A percentile compares a stretch with the other conserved stretches of the same genome.
phyloP scores from a whole-genome alignment of 2,329 filamentous ascomycete species.

The Penicillium sp. region DNA sequence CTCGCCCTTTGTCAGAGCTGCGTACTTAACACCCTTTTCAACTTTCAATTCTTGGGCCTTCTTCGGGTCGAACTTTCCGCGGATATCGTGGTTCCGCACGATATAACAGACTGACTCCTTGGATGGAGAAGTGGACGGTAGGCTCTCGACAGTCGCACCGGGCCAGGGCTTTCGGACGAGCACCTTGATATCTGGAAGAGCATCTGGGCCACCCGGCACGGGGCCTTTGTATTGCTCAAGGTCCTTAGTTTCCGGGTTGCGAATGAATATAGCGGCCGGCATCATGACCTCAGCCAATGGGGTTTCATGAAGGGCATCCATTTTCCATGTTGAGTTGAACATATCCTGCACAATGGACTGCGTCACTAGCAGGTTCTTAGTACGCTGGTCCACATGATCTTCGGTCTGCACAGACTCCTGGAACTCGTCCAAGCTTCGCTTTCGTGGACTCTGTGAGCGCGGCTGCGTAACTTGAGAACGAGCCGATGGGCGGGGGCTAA shows the following conservation, averaged over 20 bases:
- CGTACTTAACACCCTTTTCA: constrained; percentile 56
- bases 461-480: constrained; percentile 23
- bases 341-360: constrained; percentile 67
- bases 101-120: constrained; percentile 79
- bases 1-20: constrained; percentile 59
- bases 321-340: constrained; percentile 73
- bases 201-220: constrained; percentile 49
- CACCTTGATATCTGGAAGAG: constrained; percentile 65
- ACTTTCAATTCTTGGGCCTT: constrained; percentile 66
- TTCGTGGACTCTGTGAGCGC: constrained; percentile 36
- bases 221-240: constrained; percentile 70
- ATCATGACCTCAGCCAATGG: constrained; percentile 64
- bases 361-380: constrained; percentile 51
- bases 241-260: constrained; percentile 58
- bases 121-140: constrained; percentile 68
- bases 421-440: constrained; percentile 52
- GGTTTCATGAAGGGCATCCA: constrained; percentile 67
- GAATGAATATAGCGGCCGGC: constrained; percentile 68
- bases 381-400: constrained; percentile 17
- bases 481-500: constrained; percentile 31
- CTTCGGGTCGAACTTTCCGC: constrained; percentile 74
- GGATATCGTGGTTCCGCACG: constrained; percentile 68
- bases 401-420: constrained; percentile 19
- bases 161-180: constrained; percentile 77
- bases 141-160: constrained; percentile 57